Percentiles rank a stretch among this genome's conserved stretches.
Conservation (phyloP, 1,284 basidiomycete genomes). For the Pyrrhoderma noxium region DNA sequence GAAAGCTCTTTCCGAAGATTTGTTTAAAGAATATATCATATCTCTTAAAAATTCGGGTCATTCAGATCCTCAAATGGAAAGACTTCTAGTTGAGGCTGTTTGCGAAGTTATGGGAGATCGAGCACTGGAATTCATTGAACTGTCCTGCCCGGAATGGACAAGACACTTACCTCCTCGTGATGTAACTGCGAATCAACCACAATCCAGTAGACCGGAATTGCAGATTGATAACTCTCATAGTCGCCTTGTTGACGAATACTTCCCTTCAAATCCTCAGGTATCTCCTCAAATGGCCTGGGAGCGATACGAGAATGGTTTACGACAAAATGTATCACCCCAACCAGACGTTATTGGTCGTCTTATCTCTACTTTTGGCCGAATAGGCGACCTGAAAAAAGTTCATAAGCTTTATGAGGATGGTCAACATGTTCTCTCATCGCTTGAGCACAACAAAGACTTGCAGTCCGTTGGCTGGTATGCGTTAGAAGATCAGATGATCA, state of each 20-base stretch:
- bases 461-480: constrained; percentile 63
- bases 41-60: too few relatives aligned
- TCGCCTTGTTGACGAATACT: constrained; percentile 38
- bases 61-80: too few relatives aligned
- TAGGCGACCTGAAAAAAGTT: constrained; percentile 53
- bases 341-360: constrained; percentile 52
- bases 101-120: too few relatives aligned
- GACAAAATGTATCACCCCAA: constrained; percentile 42
- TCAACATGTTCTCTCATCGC: constrained; percentile 48
- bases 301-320: constrained; percentile 32
- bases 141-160: constrained; percentile 7
- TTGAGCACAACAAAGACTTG: constrained; percentile 34
- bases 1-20: too few relatives aligned
- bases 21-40: too few relatives aligned
- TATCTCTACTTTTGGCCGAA: constrained; percentile 62
- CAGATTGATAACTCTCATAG: constrained; percentile 30
- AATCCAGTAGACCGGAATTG: too few relatives aligned
- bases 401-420: constrained; percentile 63
- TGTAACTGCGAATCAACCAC: too few relatives aligned
- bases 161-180: not conserved
- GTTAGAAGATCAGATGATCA: constrained; percentile 85
- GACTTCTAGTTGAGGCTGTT: too few relatives aligned
- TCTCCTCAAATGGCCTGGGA: constrained; percentile 30
- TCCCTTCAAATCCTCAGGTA: constrained; percentile 25
- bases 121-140: not conserved